Evolutionary conservation across 768 basidiomycete species (phyloP), one percentile per base, ranked within the genome.

Genomic region (Lentinula sp.): DNA sequence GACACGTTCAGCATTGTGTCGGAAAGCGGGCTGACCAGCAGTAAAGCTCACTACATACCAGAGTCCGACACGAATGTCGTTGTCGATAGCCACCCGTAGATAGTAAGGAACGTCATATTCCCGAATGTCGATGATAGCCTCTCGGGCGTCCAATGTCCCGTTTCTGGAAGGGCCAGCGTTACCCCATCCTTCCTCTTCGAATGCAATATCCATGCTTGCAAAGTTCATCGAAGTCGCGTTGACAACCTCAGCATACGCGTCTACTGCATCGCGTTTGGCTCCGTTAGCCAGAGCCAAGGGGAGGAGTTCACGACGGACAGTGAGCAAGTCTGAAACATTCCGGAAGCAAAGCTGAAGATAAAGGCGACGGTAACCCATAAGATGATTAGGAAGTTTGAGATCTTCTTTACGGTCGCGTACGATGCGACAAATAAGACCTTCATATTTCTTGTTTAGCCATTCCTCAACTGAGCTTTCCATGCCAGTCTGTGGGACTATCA

Each of bases 31-130:
- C 60, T 88, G 85, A 4, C 95, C 95, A 5, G 85, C 86, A 2
- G 82, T 81, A 65, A 95, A 94, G 4, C 88, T 85, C 57, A 99
- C 85, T 0, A 84, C 81, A 68, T 99, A 99, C 97, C 97, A 99
- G n/a, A 98, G 77, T 54, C 97, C 97, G 57, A 97, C 95, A 53
- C 97, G 93, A 53, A 98, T 84, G 50, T 98, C 94, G 70, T 95
- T 94, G 82, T 99, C 97, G 74, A 99, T 99, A 13, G 96, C 95
- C n/a, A 98, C 96, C 18, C 97, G 94, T 50, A 97, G 80, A 74
- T 98, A 98, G 73, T 98, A 99, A 0, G 93, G 92, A 31, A 98
- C 93, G 73, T 99, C 97, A 73, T 88, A 98, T 71, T 98, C 97
- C 39, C 97, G 84, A 50, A 96, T 83, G 70, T 99, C 97, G 70